A percentile compares a stretch with the other conserved stretches of the same genome.
phyloP scores from a whole-genome alignment of 139 green algal species.

The Asterochloris sp. region DNA sequence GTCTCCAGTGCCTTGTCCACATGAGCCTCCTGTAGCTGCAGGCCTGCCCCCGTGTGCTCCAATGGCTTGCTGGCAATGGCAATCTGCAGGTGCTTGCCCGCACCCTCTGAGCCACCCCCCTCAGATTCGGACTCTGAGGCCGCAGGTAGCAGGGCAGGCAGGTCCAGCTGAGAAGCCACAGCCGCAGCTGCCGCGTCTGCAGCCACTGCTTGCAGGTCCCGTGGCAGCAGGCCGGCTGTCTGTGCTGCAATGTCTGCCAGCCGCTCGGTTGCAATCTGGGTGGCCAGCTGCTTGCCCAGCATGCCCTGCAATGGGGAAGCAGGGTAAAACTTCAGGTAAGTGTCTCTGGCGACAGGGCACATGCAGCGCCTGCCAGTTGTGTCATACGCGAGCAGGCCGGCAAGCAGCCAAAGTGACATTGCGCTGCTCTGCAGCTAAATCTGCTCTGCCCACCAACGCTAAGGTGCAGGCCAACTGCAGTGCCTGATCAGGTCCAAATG shows the following conservation, averaged over 20 bases:
- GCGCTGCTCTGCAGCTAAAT: too few species aligned
- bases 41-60: not conserved
- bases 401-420: too few species aligned
- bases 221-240: slow-evolving; percentile 74
- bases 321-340: too few species aligned
- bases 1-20: slow-evolving; percentile 45
- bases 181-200: slow-evolving; percentile 53
- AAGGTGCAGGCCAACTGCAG: too few species aligned
- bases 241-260: slow-evolving; percentile 42
- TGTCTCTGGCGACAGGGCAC: too few species aligned
- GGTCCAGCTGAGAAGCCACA: slow-evolving; percentile 16
- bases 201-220: slow-evolving; percentile 66
- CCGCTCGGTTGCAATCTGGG: not conserved
- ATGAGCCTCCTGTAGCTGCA: slow-evolving; percentile 21
- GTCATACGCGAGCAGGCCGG: not conserved
- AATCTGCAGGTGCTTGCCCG: not conserved
- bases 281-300: slow-evolving; percentile 8
- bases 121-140: not conserved
- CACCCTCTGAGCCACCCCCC: not conserved
- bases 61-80: not conserved
- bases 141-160: not conserved
- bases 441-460: too few species aligned
- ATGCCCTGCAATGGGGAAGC: slow-evolving; percentile 28
- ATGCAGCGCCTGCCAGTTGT: too few species aligned
- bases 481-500: too few species aligned